Percentiles rank a stretch among this genome's conserved stretches.
phyloP scores from a whole-genome alignment of 768 basidiomycete genomes.

The Leccinum sublutescens region DNA sequence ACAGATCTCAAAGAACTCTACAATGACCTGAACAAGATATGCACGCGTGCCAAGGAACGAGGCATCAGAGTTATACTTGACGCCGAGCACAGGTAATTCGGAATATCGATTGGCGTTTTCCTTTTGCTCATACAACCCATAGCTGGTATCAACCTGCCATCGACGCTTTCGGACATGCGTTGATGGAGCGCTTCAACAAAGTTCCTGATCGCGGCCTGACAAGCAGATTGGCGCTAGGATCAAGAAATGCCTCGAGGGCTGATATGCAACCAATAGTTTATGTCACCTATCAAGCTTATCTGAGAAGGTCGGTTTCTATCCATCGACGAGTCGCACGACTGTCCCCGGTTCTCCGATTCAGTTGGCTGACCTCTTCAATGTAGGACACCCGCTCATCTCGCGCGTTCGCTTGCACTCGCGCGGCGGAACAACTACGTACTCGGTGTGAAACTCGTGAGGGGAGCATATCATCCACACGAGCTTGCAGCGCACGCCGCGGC shows the following conservation, averaged over 20 bases:
- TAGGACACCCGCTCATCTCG: slow-evolving; percentile 71
- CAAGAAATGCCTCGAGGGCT: background rate
- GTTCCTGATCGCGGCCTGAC: slow-evolving; percentile 10
- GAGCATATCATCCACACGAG: slow-evolving; percentile 87
- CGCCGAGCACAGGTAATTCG: slow-evolving; percentile 70
- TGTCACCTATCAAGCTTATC: slow-evolving; percentile 87
- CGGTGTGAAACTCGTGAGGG: slow-evolving; percentile 90
- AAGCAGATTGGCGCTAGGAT: slow-evolving; percentile 3
- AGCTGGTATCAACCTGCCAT: slow-evolving; percentile 76
- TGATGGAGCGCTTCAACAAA: slow-evolving; percentile 78
- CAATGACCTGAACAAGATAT: slow-evolving; percentile 61
- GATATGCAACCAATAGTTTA: slow-evolving; percentile 71
- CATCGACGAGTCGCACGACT: background rate
- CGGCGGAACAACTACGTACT: slow-evolving; percentile 64
- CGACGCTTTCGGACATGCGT: slow-evolving; percentile 71
- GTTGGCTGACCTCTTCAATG: background rate
- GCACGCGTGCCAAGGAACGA: slow-evolving; percentile 55
- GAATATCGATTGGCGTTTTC: background rate
- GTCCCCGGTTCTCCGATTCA: background rate
- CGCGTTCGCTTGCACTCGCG: slow-evolving; percentile 63
- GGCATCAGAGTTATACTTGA: slow-evolving; percentile 76
- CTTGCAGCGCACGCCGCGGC: slow-evolving; percentile 39
- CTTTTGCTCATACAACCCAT: slow-evolving; percentile 6
- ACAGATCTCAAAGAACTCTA: slow-evolving; percentile 58
- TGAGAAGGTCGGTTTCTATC: slow-evolving; percentile 54